These are phyloP conservation scores for Fusarium circinatum DNA, from an alignment of 2,329 filamentous ascomycete genomes.

Conservation along the genomic window DNA sequence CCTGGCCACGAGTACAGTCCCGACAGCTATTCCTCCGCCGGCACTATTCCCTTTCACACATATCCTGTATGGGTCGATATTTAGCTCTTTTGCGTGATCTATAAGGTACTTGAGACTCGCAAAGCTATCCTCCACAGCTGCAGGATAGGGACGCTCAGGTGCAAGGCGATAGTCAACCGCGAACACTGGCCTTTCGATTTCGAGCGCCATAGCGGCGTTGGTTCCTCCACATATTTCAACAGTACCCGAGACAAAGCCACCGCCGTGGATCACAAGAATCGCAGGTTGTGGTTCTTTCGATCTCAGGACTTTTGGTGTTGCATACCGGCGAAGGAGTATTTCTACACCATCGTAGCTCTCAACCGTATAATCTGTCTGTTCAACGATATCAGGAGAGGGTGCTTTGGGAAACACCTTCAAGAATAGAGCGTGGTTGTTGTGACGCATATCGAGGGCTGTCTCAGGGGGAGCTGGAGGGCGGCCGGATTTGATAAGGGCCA, in stretches of 20 bases:
- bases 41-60: constrained; percentile 34
- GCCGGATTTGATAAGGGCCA: constrained; percentile 21
- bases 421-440: constrained; percentile 10
- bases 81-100: constrained; percentile 25
- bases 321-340: constrained; percentile 29
- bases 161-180: constrained; percentile 38
- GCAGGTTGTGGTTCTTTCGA: constrained; percentile 22
- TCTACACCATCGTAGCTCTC: constrained; percentile 23
- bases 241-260: constrained; percentile 22
- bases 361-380: constrained; percentile 20
- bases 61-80: constrained; percentile 27
- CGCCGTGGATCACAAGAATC: constrained; percentile 30
- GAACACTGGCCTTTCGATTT: constrained; percentile 24
- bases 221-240: constrained; percentile 14
- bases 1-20: constrained; percentile 22
- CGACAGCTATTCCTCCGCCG: constrained; percentile 27
- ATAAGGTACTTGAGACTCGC: constrained; percentile 26
- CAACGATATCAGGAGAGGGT: background rate
- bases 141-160: constrained; percentile 30
- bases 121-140: constrained; percentile 30
- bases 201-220: background rate
- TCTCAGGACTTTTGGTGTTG: constrained; percentile 3
- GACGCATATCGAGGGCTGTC: constrained; percentile 28
- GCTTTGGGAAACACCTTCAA: constrained; percentile 3
- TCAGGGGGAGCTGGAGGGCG: constrained; percentile 1